phyloP scores from a whole-genome alignment of 2,329 filamentous ascomycete genomes.

The Hypoxylon sp. region DNA sequence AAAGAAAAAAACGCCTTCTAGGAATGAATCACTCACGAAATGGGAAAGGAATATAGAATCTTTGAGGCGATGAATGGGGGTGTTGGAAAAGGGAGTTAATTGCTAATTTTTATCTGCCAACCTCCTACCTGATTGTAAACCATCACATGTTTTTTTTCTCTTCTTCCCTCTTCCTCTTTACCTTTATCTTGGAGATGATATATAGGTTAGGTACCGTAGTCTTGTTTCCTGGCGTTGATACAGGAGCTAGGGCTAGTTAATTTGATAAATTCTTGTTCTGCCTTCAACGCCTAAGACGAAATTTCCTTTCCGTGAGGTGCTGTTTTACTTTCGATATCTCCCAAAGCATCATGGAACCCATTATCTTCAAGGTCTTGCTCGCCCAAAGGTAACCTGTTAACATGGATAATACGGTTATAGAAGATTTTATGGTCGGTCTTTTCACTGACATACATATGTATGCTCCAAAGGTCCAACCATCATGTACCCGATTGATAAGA shows the following conservation, averaged over 20 bases:
- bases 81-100: conserved; percentile 29
- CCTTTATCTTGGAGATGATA: conserved; percentile 8
- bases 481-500: no score
- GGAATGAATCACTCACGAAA: conserved; percentile 37
- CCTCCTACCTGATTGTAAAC: background rate
- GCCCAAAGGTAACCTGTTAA: no score
- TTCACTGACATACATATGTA: background rate
- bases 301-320: no score
- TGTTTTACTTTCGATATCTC: no score
- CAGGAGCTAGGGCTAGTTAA: conserved; percentile 22
- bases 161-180: conserved; percentile 18
- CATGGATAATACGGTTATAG: background rate
- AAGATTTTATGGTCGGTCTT: background rate
- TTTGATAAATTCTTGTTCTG: conserved; percentile 17
- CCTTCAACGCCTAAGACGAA: no score
- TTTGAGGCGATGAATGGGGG: conserved; percentile 22
- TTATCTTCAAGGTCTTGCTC: background rate
- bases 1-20: conserved; percentile 9
- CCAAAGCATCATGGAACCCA: no score
- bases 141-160: conserved; percentile 17
- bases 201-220: no score
- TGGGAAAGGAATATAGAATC: conserved; percentile 30
- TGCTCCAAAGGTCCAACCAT: background rate
- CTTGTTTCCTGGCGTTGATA: background rate
- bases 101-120: conserved; percentile 23